Conservation (phyloP, 2,329 filamentous ascomycete species). For the Iodosphaeria phyllophila region DNA sequence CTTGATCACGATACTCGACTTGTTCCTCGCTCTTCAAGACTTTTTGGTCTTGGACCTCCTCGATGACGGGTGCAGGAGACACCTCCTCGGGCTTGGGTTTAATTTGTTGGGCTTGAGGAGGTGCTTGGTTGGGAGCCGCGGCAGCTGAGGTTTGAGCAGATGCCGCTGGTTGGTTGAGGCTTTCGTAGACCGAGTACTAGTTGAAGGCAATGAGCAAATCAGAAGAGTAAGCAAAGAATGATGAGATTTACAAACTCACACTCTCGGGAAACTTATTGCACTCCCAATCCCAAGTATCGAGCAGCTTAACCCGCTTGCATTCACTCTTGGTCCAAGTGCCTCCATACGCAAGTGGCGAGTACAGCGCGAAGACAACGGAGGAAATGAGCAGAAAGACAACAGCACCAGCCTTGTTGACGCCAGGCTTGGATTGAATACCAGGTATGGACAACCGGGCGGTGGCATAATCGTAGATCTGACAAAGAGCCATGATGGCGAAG, state of each 20-base stretch:
- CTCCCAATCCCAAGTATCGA: constrained; percentile 90
- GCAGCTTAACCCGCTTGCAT: constrained; percentile 74
- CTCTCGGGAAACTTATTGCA: constrained; percentile 81
- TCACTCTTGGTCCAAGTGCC: constrained; percentile 83
- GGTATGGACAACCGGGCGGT: constrained; percentile 53
- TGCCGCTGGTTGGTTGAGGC: too few relatives aligned
- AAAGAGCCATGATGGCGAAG: constrained; percentile 79
- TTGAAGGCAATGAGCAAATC: too few relatives aligned
- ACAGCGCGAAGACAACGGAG: constrained; percentile 64
- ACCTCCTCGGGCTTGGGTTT: too few relatives aligned
- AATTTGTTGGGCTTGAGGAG: too few relatives aligned
- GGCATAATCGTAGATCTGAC: constrained; percentile 74
- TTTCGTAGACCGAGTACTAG: constrained; percentile 3
- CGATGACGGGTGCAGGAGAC: too few relatives aligned
- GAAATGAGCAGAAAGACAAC: constrained; percentile 56
- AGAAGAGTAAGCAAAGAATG: too few relatives aligned
- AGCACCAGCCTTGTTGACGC: constrained; percentile 57
- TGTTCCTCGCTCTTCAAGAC: constrained; percentile 51
- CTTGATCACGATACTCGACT: constrained; percentile 85
- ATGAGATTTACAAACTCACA: too few relatives aligned
- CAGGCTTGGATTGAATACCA: constrained; percentile 48
- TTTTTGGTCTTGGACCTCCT: constrained; percentile 24
- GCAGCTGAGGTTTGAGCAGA: too few relatives aligned
- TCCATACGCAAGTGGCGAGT: constrained; percentile 78
- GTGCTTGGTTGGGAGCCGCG: too few relatives aligned